These are phyloP conservation scores for Venturia asperata DNA, from an alignment of 2,329 filamentous ascomycete genomes.

Conservation along the genomic window DNA sequence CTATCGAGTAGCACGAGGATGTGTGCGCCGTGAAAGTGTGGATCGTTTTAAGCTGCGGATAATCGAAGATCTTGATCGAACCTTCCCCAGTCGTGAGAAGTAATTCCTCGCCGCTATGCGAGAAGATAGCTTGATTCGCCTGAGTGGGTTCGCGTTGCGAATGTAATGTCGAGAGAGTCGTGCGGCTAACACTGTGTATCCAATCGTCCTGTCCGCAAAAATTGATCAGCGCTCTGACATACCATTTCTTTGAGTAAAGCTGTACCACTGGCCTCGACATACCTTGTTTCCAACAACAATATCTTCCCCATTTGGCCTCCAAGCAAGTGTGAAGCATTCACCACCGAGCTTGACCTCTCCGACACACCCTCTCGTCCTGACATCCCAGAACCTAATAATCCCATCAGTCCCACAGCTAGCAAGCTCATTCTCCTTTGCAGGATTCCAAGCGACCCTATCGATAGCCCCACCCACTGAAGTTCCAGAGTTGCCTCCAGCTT, in stretches of 20 bases:
- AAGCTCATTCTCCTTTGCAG: constrained; percentile 67
- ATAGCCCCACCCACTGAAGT: constrained; percentile 37
- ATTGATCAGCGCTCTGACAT: not conserved
- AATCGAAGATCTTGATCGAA: constrained; percentile 61
- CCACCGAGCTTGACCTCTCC: constrained; percentile 59
- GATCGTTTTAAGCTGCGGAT: constrained; percentile 51
- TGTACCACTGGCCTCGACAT: not conserved
- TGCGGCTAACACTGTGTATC: constrained; percentile 56
- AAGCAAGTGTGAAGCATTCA: constrained; percentile 63
- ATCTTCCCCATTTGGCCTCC: constrained; percentile 63
- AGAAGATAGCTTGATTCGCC: constrained; percentile 68
- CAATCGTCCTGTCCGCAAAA: constrained; percentile 47
- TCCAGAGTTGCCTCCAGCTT: constrained; percentile 47
- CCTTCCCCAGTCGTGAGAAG: constrained; percentile 67
- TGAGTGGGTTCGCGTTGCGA: constrained; percentile 56
- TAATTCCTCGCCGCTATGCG: constrained; percentile 63
- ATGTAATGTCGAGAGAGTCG: constrained; percentile 48
- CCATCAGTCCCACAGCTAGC: constrained; percentile 69
- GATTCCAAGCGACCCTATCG: constrained; percentile 73
- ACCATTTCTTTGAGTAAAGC: not conserved
- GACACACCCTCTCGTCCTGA: constrained; percentile 62
- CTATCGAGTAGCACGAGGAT: constrained; percentile 60
- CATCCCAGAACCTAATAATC: constrained; percentile 72
- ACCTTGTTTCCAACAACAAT: constrained; percentile 70
- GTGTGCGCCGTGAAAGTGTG: constrained; percentile 64